Evolutionary conservation across 2,329 filamentous ascomycete genomes (phyloP).

Genomic region (Paracorniculantispora psalliotae): DNA sequence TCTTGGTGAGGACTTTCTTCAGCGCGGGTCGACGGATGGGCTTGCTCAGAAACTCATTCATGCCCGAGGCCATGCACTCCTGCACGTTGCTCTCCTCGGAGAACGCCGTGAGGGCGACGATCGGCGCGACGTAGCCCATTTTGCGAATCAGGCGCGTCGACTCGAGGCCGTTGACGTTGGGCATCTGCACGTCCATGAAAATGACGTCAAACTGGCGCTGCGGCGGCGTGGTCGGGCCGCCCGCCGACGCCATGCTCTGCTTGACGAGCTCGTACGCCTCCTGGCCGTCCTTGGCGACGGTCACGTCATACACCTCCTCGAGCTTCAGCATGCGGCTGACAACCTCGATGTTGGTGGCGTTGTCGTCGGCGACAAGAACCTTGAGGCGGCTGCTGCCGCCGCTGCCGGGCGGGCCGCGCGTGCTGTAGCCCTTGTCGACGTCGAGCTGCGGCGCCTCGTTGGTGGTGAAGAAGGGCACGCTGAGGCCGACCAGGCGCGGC

Average conservation of each 20-base stretch:
- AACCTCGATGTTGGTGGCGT: conserved; percentile 53
- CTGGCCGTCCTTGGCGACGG: conserved; percentile 79
- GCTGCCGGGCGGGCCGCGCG: background rate
- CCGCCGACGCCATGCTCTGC: conserved; percentile 60
- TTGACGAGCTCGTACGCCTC: conserved; percentile 86
- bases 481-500: conserved; percentile 75
- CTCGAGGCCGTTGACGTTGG: conserved; percentile 83
- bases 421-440: background rate
- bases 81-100: conserved; percentile 84
- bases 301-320: conserved; percentile 78
- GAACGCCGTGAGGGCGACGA: conserved; percentile 87
- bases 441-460: conserved; percentile 24
- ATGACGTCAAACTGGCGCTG: conserved; percentile 76
- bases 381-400: conserved; percentile 47
- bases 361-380: conserved; percentile 77
- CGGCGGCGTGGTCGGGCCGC: conserved; percentile 45
- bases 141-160: conserved; percentile 80
- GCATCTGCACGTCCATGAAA: conserved; percentile 97
- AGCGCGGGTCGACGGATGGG: conserved; percentile 74
- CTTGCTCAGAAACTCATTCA: conserved; percentile 85
- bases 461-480: conserved; percentile 71
- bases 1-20: conserved; percentile 81
- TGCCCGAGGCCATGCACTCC: conserved; percentile 81
- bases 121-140: conserved; percentile 81
- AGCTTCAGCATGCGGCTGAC: conserved; percentile 64